Evolutionary conservation across 1,284 basidiomycete species (phyloP).

Genomic region (Sanghuangporus sanghuang): DNA sequence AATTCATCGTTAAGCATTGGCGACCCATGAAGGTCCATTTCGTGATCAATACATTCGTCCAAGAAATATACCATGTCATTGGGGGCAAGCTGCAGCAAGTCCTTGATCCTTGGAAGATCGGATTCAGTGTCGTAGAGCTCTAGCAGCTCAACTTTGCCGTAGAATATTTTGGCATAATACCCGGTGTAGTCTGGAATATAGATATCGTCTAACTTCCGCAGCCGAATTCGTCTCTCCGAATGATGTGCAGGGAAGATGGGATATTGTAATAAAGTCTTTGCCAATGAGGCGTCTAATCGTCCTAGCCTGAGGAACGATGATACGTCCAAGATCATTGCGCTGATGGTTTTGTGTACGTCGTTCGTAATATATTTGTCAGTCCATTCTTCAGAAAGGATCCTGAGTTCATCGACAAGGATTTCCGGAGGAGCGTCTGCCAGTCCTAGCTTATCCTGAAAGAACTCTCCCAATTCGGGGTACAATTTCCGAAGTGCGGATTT

Average conservation of each 20-base stretch:
- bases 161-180: constrained; percentile 16
- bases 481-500: constrained; percentile 11
- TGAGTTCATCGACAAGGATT: constrained; percentile 18
- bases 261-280: neutral
- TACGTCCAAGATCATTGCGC: no score
- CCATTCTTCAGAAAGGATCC: neutral
- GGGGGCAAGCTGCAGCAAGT: neutral
- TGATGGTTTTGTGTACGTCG: neutral
- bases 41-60: neutral
- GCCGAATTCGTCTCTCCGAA: neutral
- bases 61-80: neutral
- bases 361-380: neutral
- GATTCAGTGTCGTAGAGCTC: neutral
- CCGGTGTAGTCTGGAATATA: constrained; percentile 16
- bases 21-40: neutral
- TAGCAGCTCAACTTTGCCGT: neutral
- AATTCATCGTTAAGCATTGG: neutral
- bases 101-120: neutral
- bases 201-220: neutral
- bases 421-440: constrained; percentile 16
- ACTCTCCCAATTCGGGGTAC: no score
- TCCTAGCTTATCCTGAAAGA: constrained; percentile 19
- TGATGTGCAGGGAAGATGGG: neutral
- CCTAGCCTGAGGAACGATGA: no score
- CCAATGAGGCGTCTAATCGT: no score